These are phyloP conservation scores for Diaporthe sp. DNA, from an alignment of 2,329 filamentous ascomycete genomes.

Conservation along the genomic window DNA sequence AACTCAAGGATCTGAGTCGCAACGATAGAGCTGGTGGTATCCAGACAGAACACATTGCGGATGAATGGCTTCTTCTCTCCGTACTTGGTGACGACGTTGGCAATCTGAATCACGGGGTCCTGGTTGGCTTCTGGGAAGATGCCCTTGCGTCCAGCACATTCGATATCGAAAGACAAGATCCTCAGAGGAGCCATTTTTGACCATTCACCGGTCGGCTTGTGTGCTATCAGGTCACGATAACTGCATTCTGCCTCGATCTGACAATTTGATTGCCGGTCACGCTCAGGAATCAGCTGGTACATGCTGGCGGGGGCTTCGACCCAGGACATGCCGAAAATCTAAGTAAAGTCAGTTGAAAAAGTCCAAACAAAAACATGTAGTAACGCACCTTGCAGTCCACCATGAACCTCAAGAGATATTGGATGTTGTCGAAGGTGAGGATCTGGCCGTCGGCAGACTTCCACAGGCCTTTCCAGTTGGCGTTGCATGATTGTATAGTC, in stretches of 20 bases:
- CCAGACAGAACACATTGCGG: slow-evolving; percentile 94
- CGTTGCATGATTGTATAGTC: slow-evolving; percentile 79
- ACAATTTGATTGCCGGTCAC: slow-evolving; percentile 87
- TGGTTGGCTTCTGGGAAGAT: slow-evolving; percentile 94
- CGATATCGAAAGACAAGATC: slow-evolving; percentile 97
- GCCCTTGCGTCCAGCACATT: slow-evolving; percentile 96
- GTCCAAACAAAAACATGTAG: not conserved
- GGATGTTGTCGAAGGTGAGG: slow-evolving; percentile 94
- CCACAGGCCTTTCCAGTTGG: slow-evolving; percentile 95
- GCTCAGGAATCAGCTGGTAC: slow-evolving; percentile 77
- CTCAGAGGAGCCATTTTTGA: slow-evolving; percentile 96
- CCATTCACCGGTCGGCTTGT: slow-evolving; percentile 93
- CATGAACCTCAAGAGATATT: slow-evolving; percentile 97
- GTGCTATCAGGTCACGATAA: slow-evolving; percentile 86
- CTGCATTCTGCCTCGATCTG: slow-evolving; percentile 93
- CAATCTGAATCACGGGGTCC: slow-evolving; percentile 98
- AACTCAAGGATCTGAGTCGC: slow-evolving; percentile 94
- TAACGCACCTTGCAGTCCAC: slow-evolving; percentile 85
- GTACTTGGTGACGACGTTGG: slow-evolving; percentile 93
- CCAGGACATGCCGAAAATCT: slow-evolving; percentile 97
- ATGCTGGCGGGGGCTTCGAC: slow-evolving; percentile 83
- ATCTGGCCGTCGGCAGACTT: slow-evolving; percentile 76
- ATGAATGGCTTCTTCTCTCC: slow-evolving; percentile 97
- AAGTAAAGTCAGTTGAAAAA: slow-evolving; percentile 9
- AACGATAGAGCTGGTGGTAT: slow-evolving; percentile 92